Percentiles rank a stretch among this genome's conserved stretches.
Evolutionary conservation across 2,329 filamentous ascomycete species (phyloP).

Genomic region (Epichloe typhina): DNA sequence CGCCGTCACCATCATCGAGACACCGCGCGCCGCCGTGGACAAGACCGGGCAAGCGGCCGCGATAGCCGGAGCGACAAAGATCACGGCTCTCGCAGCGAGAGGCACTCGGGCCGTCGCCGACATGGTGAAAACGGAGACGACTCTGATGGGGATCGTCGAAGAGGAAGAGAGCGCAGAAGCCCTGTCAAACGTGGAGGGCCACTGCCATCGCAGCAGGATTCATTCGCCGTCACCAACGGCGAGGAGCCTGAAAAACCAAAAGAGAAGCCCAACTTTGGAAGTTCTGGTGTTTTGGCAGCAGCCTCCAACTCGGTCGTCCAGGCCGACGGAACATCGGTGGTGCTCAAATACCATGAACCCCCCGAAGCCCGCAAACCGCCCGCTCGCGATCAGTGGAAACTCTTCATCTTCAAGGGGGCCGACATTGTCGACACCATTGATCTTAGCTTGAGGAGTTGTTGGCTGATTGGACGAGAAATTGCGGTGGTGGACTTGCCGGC

Average conservation of each 20-base stretch:
- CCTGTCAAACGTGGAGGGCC: conserved; percentile 29
- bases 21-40: conserved; percentile 13
- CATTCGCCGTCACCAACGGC: conserved; percentile 43
- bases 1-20: conserved; percentile 10
- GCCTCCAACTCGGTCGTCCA: conserved; percentile 70
- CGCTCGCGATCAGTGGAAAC: conserved; percentile 64
- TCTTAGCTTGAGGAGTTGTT: conserved; percentile 66
- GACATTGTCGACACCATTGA: conserved; percentile 74
- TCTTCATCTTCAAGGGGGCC: conserved; percentile 82
- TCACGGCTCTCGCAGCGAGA: conserved; percentile 21
- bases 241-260: conserved; percentile 45
- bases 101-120: conserved; percentile 14
- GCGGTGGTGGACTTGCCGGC: conserved; percentile 71
- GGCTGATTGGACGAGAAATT: conserved; percentile 74
- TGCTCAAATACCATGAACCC: conserved; percentile 94
- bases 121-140: conserved; percentile 8
- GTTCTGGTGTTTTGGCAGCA: conserved; percentile 71
- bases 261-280: conserved; percentile 77
- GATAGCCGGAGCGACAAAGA: conserved; percentile 12
- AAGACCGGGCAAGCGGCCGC: conserved; percentile 7
- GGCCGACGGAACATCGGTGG: conserved; percentile 58
- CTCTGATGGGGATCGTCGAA: conserved; percentile 12
- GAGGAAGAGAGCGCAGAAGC: conserved; percentile 5
- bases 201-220: conserved; percentile 45
- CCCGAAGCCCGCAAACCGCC: conserved; percentile 81